Conservation (phyloP, 2,329 filamentous ascomycete species). For the Aspergillus candidus region DNA sequence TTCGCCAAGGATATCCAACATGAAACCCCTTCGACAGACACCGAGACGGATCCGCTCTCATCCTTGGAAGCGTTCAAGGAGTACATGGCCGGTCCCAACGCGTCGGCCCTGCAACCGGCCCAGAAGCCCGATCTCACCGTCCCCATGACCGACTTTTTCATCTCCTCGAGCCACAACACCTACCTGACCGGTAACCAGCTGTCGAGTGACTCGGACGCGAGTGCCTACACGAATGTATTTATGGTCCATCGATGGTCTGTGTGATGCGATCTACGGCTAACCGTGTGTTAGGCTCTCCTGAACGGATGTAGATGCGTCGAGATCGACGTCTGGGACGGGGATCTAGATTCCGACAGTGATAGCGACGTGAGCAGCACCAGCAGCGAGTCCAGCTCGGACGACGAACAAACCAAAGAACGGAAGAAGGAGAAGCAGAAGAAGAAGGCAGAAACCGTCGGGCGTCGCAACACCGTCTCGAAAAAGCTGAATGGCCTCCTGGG, state of each 20-base stretch:
- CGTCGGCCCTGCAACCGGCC: slow-evolving; percentile 37
- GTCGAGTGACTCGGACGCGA: slow-evolving; percentile 66
- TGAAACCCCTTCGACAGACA: slow-evolving; percentile 3
- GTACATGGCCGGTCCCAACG: slow-evolving; percentile 44
- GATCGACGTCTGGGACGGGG: slow-evolving; percentile 89
- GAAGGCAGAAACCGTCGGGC: slow-evolving; percentile 4
- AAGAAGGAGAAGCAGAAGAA: slow-evolving; percentile 18
- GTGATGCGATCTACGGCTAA: neutral
- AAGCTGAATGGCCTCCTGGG: slow-evolving; percentile 19
- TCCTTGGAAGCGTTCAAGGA: slow-evolving; percentile 41
- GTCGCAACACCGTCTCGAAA: slow-evolving; percentile 15
- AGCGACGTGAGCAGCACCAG: slow-evolving; percentile 31
- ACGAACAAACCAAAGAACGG: slow-evolving; percentile 14
- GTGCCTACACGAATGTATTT: slow-evolving; percentile 69
- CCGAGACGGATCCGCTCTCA: slow-evolving; percentile 14
- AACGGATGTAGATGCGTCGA: slow-evolving; percentile 84
- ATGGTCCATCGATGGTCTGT: neutral
- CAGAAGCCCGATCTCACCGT: slow-evolving; percentile 54
- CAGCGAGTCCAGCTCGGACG: slow-evolving; percentile 20
- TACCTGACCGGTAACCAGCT: slow-evolving; percentile 85
- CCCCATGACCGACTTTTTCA: slow-evolving; percentile 83
- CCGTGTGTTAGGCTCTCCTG: slow-evolving; percentile 54
- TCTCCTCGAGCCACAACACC: slow-evolving; percentile 92
- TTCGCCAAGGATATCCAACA: slow-evolving; percentile 22
- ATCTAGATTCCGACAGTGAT: slow-evolving; percentile 36